A percentile compares a stretch with the other conserved stretches of the same genome.
phyloP scores from a whole-genome alignment of 2,329 filamentous ascomycete genomes.

The Penicillium hesseltinei region DNA sequence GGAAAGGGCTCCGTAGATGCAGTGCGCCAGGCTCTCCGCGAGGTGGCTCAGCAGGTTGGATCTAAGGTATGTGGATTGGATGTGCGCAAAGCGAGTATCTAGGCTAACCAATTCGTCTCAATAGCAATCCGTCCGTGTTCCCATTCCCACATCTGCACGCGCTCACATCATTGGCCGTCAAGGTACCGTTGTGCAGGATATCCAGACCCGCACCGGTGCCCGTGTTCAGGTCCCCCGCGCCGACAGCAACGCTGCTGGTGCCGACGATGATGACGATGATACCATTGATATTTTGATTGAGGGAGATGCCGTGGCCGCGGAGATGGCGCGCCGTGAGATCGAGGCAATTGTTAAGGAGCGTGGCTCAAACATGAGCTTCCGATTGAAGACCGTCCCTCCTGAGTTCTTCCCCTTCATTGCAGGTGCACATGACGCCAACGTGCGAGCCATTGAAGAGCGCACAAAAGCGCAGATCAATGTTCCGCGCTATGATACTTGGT shows the following conservation, averaged over 20 bases:
- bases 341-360: conserved; percentile 84
- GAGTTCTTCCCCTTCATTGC: conserved; percentile 96
- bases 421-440: conserved; percentile 67
- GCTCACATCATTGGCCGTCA: conserved; percentile 91
- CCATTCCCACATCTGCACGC: conserved; percentile 78
- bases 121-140: conserved; percentile 67
- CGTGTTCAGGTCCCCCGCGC: conserved; percentile 84
- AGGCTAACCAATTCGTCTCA: not conserved
- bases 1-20: conserved; percentile 79
- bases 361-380: conserved; percentile 75
- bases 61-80: conserved; percentile 62
- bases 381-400: conserved; percentile 77
- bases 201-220: conserved; percentile 86
- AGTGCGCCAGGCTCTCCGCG: conserved; percentile 83
- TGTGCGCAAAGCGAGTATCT: not conserved
- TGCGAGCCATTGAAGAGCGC: conserved; percentile 67
- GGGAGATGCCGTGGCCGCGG: conserved; percentile 84
- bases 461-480: conserved; percentile 79
- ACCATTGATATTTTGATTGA: conserved; percentile 85
- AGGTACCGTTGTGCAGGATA: conserved; percentile 83
- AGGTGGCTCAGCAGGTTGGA: conserved; percentile 83
- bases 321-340: conserved; percentile 79
- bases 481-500: conserved; percentile 76
- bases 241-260: conserved; percentile 62
- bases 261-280: conserved; percentile 73